Conservation (phyloP, 345 rosid species). For the Sapria himalayana region DNA sequence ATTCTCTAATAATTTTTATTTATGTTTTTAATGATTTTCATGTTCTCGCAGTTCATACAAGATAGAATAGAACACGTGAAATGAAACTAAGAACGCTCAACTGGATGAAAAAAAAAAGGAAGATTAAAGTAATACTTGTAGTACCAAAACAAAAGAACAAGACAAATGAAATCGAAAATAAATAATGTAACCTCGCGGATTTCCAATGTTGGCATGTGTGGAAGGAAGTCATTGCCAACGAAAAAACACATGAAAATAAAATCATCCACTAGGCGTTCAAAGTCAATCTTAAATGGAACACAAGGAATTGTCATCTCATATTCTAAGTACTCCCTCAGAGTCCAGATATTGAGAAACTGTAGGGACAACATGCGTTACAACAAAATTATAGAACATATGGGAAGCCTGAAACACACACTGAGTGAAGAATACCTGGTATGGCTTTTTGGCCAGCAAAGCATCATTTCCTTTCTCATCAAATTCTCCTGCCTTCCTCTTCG, state of each 20-base stretch:
- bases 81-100: too few relatives aligned
- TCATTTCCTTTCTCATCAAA: constrained; percentile 82
- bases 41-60: too few relatives aligned
- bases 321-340: constrained; percentile 81
- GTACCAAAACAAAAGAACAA: too few relatives aligned
- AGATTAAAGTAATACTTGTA: too few relatives aligned
- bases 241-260: constrained; percentile 93
- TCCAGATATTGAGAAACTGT: constrained; percentile 91
- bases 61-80: too few relatives aligned
- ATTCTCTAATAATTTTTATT: too few relatives aligned
- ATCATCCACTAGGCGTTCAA: constrained; percentile 76
- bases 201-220: constrained; percentile 96
- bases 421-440: constrained; percentile 97
- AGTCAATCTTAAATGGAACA: constrained; percentile 24
- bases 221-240: constrained; percentile 94
- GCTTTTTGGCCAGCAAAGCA: constrained; percentile 39
- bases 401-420: too few relatives aligned
- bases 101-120: too few relatives aligned
- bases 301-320: constrained; percentile 45
- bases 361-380: too few relatives aligned
- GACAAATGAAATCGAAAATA: too few relatives aligned
- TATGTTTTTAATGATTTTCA: too few relatives aligned
- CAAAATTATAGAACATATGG: too few relatives aligned
- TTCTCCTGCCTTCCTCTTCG: constrained; percentile 68
- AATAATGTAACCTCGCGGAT: constrained; percentile 99